Percentiles rank a stretch among this genome's conserved stretches.
These are phyloP conservation scores for Bretziella fagacearum DNA, from an alignment of 2,329 filamentous ascomycete genomes.

Conservation along the genomic window DNA sequence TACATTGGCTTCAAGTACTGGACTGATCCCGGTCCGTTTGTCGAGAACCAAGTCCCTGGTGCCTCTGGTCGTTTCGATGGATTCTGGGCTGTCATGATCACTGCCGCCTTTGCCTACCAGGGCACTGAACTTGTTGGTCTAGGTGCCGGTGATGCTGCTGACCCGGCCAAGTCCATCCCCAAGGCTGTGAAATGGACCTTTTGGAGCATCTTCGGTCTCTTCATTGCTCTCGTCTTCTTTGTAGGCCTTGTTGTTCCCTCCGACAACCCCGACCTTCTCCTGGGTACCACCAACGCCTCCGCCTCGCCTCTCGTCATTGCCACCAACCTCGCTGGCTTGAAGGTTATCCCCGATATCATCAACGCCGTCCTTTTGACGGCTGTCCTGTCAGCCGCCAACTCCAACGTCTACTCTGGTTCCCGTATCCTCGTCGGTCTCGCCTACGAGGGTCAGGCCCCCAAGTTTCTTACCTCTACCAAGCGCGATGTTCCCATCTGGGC, in stretches of 20 bases:
- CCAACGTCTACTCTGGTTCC: constrained; percentile 57
- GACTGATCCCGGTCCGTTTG: constrained; percentile 50
- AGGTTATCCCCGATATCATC: constrained; percentile 49
- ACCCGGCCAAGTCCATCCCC: constrained; percentile 57
- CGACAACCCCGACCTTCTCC: constrained; percentile 36
- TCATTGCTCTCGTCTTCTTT: constrained; percentile 49
- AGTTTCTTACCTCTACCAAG: constrained; percentile 42
- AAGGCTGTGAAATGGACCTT: constrained; percentile 58
- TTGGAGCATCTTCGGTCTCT: constrained; percentile 56
- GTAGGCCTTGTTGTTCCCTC: constrained; percentile 55
- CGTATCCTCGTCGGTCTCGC: constrained; percentile 52
- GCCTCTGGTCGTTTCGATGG: constrained; percentile 45
- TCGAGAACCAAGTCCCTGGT: constrained; percentile 38
- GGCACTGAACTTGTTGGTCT: constrained; percentile 63
- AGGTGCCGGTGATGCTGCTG: constrained; percentile 58
- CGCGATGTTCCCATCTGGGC: constrained; percentile 43
- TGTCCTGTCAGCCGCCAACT: constrained; percentile 62
- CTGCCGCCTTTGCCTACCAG: constrained; percentile 53
- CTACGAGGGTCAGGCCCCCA: constrained; percentile 44
- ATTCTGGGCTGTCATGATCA: constrained; percentile 52
- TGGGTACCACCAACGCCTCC: constrained; percentile 37
- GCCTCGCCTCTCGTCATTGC: constrained; percentile 50
- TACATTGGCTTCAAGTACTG: constrained; percentile 61
- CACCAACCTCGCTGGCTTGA: constrained; percentile 43
- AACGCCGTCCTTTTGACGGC: constrained; percentile 65